Evolutionary conservation across 805 yeast species (phyloP).

Genomic region (Hanseniaspora lachancei): DNA sequence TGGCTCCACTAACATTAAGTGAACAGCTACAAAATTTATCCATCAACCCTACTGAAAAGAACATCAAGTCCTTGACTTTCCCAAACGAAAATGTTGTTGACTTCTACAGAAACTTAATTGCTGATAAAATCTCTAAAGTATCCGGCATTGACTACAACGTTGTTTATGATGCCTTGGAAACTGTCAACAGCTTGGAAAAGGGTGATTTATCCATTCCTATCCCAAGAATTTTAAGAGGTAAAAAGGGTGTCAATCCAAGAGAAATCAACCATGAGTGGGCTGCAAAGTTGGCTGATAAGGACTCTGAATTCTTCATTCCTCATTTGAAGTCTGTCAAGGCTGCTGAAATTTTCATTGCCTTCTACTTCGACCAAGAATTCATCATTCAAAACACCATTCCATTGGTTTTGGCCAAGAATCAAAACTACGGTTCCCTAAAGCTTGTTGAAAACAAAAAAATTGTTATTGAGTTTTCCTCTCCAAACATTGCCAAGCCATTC

Average conservation of each 20-base stretch:
- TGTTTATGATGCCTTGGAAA: constrained; percentile 75
- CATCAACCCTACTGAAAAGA: not conserved
- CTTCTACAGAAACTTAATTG: constrained; percentile 75
- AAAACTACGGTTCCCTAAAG: constrained; percentile 59
- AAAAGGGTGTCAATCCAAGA: constrained; percentile 69
- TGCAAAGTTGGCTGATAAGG: constrained; percentile 34
- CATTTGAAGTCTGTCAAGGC: constrained; percentile 60
- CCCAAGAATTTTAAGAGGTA: constrained; percentile 61
- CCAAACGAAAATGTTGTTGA: constrained; percentile 77
- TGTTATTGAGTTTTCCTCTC: constrained; percentile 85
- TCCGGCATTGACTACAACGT: constrained; percentile 57
- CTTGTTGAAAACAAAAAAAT: constrained; percentile 50
- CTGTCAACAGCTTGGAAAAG: constrained; percentile 72
- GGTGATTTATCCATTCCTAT: constrained; percentile 89
- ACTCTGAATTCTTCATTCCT: constrained; percentile 28
- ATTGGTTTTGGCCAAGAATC: constrained; percentile 48
- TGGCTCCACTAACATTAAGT: constrained; percentile 8
- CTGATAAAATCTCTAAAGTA: constrained; percentile 60
- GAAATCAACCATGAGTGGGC: constrained; percentile 68
- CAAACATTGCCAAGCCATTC: constrained; percentile 98
- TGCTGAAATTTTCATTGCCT: constrained; percentile 84
- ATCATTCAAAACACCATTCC: constrained; percentile 57
- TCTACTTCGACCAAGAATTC: constrained; percentile 50
- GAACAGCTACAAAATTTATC: constrained; percentile 6
- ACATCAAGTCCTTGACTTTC: constrained; percentile 28